phyloP scores from a whole-genome alignment of 2,329 filamentous ascomycete species.

The Phialocephala subalpina region DNA sequence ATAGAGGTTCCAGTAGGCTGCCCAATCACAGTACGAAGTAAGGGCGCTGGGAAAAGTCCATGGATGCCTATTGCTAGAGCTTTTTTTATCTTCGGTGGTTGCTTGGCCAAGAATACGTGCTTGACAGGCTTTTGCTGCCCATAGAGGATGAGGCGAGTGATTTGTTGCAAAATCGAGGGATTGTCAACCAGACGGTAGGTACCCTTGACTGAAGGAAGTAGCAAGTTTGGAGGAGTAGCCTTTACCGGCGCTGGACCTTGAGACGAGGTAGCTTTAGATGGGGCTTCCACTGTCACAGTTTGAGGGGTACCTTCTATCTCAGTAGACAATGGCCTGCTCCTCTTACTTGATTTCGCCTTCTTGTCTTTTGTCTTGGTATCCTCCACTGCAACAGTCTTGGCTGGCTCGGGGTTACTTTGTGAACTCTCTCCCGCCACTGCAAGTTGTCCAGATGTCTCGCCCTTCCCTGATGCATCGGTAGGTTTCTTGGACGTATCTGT shows the following conservation, averaged over 20 bases:
- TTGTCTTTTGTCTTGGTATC: constrained; percentile 36
- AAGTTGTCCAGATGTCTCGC: constrained; percentile 50
- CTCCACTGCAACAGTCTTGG: constrained; percentile 29
- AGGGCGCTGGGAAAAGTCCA: constrained; percentile 87
- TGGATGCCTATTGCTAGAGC: constrained; percentile 95
- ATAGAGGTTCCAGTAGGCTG: constrained; percentile 96
- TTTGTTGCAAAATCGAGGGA: constrained; percentile 74
- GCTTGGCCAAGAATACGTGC: constrained; percentile 76
- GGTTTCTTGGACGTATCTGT: constrained; percentile 46
- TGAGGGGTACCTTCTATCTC: constrained; percentile 34
- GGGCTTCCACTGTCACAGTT: constrained; percentile 26
- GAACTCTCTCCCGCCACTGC: constrained; percentile 66
- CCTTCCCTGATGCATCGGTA: constrained; percentile 15
- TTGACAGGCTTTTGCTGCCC: constrained; percentile 64
- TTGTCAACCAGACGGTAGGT: constrained; percentile 74
- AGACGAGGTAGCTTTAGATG: constrained; percentile 31
- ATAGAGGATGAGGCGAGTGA: constrained; percentile 64
- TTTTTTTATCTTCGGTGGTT: constrained; percentile 77
- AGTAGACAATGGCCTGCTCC: constrained; percentile 34
- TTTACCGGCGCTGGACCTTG: constrained; percentile 40
- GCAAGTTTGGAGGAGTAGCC: constrained; percentile 61
- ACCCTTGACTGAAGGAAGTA: constrained; percentile 73
- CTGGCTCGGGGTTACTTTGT: constrained; percentile 54
- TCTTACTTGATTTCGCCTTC: constrained; percentile 37
- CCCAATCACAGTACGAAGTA: constrained; percentile 89